Conservation (phyloP, 345 rosid genomes). For the Laguncularia racemosa region DNA sequence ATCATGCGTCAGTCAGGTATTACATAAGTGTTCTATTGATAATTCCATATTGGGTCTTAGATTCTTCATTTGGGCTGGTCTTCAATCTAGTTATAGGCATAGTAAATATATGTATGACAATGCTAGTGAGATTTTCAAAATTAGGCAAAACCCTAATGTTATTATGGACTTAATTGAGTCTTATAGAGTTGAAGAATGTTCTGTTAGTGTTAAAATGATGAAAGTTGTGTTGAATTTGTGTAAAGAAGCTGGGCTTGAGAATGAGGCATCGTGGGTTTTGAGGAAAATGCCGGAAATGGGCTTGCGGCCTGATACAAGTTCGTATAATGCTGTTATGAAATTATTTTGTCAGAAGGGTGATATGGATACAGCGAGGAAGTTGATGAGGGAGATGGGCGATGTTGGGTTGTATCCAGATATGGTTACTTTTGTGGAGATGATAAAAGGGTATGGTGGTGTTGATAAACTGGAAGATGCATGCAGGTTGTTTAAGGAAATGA, state of each 20-base stretch:
- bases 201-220: conserved; percentile 48
- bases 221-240: conserved; percentile 62
- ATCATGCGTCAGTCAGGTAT: conserved; percentile 44
- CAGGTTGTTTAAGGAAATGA: conserved; percentile 46
- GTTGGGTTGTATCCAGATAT: conserved; percentile 55
- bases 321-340: conserved; percentile 56
- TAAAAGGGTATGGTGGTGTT: conserved; percentile 59
- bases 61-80: conserved; percentile 81
- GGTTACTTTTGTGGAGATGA: conserved; percentile 48
- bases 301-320: conserved; percentile 35
- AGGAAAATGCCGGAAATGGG: conserved; percentile 58
- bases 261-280: conserved; percentile 65
- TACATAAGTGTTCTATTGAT: conserved; percentile 31
- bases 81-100: conserved; percentile 55
- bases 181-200: conserved; percentile 36
- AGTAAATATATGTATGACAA: conserved; percentile 47
- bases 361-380: conserved; percentile 36
- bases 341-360: conserved; percentile 63
- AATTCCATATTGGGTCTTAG: conserved; percentile 52
- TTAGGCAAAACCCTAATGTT: conserved; percentile 42
- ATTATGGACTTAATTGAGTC: conserved; percentile 45
- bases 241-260: conserved; percentile 47
- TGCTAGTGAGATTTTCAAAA: conserved; percentile 52
- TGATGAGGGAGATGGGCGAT: conserved; percentile 72
- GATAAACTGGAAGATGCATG: conserved; percentile 62